Conservation (phyloP, 2,329 filamentous ascomycete species). For the Knufia fluminis region DNA sequence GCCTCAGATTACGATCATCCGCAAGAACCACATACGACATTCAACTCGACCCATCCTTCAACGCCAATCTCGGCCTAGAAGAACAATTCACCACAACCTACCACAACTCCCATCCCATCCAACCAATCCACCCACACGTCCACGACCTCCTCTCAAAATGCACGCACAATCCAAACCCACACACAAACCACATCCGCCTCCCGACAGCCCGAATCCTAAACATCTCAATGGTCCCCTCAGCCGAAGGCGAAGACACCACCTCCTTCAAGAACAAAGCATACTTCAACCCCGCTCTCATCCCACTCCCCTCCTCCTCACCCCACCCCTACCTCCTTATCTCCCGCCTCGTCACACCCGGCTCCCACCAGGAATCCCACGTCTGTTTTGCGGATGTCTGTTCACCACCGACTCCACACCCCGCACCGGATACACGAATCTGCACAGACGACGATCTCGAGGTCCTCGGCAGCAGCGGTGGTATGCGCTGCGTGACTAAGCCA, state of each 20-base stretch:
- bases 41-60: background rate
- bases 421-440: constrained; percentile 18
- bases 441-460: constrained; percentile 26
- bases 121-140: constrained; percentile 16
- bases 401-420: constrained; percentile 11
- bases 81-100: background rate
- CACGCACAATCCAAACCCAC: constrained; percentile 23
- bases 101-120: constrained; percentile 2
- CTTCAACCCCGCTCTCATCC: constrained; percentile 34
- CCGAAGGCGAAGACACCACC: constrained; percentile 8
- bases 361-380: constrained; percentile 31
- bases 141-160: constrained; percentile 18
- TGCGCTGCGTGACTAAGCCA: constrained; percentile 27
- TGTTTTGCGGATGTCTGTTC: constrained; percentile 33
- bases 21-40: background rate
- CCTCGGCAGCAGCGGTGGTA: constrained; percentile 27
- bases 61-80: background rate
- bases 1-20: background rate
- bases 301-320: constrained; percentile 29
- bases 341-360: constrained; percentile 29
- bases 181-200: constrained; percentile 29
- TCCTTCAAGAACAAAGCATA: constrained; percentile 16
- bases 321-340: constrained; percentile 32
- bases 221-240: constrained; percentile 27
- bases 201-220: constrained; percentile 26